These are phyloP conservation scores for Beauveria sp. DNA, from an alignment of 2,329 filamentous ascomycete genomes.

Conservation along the genomic window DNA sequence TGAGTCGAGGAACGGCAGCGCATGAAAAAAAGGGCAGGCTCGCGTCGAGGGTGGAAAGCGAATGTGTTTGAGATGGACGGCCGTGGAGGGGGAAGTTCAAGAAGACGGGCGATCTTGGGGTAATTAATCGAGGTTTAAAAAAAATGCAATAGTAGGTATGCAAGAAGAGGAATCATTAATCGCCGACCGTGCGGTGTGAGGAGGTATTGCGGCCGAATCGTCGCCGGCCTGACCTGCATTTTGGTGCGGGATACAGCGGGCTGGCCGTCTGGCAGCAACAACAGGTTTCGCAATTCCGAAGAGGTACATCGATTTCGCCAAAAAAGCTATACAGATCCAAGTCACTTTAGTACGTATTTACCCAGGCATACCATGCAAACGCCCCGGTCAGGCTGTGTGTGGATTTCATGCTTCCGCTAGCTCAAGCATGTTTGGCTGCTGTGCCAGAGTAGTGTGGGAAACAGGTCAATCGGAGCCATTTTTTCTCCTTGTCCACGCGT, in stretches of 20 bases:
- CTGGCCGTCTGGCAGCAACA: neutral
- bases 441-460: neutral
- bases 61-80: neutral
- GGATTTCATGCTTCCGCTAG: neutral
- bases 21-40: neutral
- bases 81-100: neutral
- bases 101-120: neutral
- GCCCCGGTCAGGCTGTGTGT: neutral
- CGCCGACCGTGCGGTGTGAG: neutral
- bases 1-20: neutral
- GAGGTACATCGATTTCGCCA: neutral
- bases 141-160: neutral
- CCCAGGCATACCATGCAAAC: neutral
- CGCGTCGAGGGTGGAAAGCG: neutral
- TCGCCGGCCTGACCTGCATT: neutral
- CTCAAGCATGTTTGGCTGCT: neutral
- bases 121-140: neutral
- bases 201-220: neutral
- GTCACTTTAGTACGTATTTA: neutral
- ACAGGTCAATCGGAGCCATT: neutral
- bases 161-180: neutral
- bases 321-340: neutral
- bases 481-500: conserved; percentile 4
- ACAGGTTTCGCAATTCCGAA: neutral
- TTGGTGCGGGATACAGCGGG: neutral